Evolutionary conservation across 306 rosid species (phyloP).

Genomic region (Herpetospermum pedunculosum): DNA sequence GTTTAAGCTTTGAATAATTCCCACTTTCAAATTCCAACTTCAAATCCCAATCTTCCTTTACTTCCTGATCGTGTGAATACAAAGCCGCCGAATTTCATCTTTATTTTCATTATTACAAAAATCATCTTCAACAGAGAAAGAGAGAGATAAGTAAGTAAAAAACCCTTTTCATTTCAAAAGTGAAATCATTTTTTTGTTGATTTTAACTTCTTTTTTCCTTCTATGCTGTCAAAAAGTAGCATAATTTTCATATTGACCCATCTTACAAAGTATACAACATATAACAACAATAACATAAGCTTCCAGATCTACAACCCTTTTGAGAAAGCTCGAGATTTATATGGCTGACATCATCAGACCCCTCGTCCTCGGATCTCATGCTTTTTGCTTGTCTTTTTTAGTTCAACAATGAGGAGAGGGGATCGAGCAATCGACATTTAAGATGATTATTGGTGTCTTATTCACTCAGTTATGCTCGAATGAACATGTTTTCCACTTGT

Average conservation of each 20-base stretch:
- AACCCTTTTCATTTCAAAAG: slow-evolving; percentile 1
- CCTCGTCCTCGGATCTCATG: not conserved
- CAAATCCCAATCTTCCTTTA: not conserved
- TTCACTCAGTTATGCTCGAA: too few relatives aligned
- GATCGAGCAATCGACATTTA: too few relatives aligned
- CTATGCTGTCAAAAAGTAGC: not conserved
- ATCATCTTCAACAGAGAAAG: not conserved
- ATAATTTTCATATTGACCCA: not conserved
- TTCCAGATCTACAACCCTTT: not conserved
- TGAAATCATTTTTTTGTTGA: not conserved
- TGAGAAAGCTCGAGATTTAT: not conserved
- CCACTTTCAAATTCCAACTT: not conserved
- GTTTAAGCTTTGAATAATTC: not conserved
- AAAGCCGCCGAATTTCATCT: not conserved
- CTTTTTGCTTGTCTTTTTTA: not conserved
- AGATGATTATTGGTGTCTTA: too few relatives aligned
- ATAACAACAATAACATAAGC: not conserved
- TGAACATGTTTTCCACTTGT: too few relatives aligned
- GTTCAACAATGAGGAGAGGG: too few relatives aligned
- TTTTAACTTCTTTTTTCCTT: too few relatives aligned
- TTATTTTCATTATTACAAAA: not conserved
- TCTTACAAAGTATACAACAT: not conserved
- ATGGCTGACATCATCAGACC: not conserved
- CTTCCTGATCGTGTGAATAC: not conserved
- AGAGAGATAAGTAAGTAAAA: too few relatives aligned